Evolutionary conservation across 495 filamentous ascomycete species (phyloP).

Genomic region (Lasiosphaeria hispida): DNA sequence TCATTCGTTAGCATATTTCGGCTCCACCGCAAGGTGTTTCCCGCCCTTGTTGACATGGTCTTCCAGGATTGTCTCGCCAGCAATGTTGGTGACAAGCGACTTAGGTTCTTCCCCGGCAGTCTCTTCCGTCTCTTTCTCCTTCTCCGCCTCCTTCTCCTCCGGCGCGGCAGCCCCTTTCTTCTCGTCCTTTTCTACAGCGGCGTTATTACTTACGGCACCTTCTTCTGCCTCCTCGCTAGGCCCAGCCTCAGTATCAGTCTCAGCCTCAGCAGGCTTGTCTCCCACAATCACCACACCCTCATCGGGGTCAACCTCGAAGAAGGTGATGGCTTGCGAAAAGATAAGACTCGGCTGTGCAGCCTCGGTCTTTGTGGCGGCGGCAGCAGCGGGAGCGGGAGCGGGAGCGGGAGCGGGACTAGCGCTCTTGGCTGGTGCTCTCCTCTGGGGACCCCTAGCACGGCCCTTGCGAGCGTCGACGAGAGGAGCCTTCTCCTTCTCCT

Average conservation of each 20-base stretch:
- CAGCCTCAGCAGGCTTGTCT: conserved; percentile 6
- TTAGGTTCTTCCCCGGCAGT: conserved; percentile 19
- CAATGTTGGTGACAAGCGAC: conserved; percentile 53
- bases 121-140: conserved; percentile 22
- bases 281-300: conserved; percentile 45
- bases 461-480: conserved; percentile 85
- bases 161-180: conserved; percentile 3
- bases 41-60: conserved; percentile 39
- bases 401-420: conserved; percentile 34
- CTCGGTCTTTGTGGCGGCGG: background rate
- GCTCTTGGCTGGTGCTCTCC: conserved; percentile 61
- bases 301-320: conserved; percentile 53
- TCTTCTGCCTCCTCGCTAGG: conserved; percentile 39
- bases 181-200: conserved; percentile 26
- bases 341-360: conserved; percentile 30
- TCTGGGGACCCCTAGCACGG: conserved; percentile 80
- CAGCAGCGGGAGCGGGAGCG: conserved; percentile 28
- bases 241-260: conserved; percentile 8
- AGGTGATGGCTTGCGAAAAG: conserved; percentile 40
- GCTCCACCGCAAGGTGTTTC: conserved; percentile 32
- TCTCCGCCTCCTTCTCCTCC: conserved; percentile 30
- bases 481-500: conserved; percentile 68
- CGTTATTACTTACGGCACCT: conserved; percentile 27
- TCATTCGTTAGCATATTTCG: conserved; percentile 32
- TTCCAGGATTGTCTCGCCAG: conserved; percentile 51